A percentile compares a stretch with the other conserved stretches of the same genome.
These are phyloP conservation scores for Exsudoporus frostii DNA, from an alignment of 768 basidiomycete species.

Conservation along the genomic window DNA sequence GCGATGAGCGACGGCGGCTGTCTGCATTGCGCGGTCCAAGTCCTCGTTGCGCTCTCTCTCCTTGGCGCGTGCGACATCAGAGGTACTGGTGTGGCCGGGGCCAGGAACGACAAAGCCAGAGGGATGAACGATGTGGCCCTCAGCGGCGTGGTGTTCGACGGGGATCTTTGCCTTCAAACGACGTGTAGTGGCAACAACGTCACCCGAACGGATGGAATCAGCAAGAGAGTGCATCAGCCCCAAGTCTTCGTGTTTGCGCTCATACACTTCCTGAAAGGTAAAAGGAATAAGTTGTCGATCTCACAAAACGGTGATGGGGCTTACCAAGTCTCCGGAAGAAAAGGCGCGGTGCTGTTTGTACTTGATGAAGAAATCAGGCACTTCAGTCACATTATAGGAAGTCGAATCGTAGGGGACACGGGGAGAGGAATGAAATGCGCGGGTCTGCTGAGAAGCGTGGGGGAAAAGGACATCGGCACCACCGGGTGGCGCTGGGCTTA, in stretches of 20 bases:
- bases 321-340: conserved; percentile 1
- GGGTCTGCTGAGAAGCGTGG: conserved; percentile 20
- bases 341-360: conserved; percentile 23
- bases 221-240: conserved; percentile 26
- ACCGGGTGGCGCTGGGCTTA: neutral
- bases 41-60: conserved; percentile 22
- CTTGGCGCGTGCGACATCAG: conserved; percentile 24
- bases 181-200: conserved; percentile 28
- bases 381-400: conserved; percentile 25
- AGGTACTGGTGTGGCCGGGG: conserved; percentile 25
- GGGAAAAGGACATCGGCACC: no score
- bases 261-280: neutral
- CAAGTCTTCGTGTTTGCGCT: conserved; percentile 2
- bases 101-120: conserved; percentile 33
- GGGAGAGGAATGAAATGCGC: conserved; percentile 25
- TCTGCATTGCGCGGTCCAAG: conserved; percentile 25
- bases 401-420: conserved; percentile 16
- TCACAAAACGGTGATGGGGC: neutral
- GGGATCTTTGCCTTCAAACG: conserved; percentile 28
- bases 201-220: conserved; percentile 18
- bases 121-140: conserved; percentile 22
- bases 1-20: conserved; percentile 28
- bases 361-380: conserved; percentile 28
- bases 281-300: neutral
- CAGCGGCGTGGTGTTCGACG: conserved; percentile 20